A percentile compares a stretch with the other conserved stretches of the same genome.
Evolutionary conservation across 495 filamentous ascomycete species (phyloP).

Genomic region (Evernia prunastri): DNA sequence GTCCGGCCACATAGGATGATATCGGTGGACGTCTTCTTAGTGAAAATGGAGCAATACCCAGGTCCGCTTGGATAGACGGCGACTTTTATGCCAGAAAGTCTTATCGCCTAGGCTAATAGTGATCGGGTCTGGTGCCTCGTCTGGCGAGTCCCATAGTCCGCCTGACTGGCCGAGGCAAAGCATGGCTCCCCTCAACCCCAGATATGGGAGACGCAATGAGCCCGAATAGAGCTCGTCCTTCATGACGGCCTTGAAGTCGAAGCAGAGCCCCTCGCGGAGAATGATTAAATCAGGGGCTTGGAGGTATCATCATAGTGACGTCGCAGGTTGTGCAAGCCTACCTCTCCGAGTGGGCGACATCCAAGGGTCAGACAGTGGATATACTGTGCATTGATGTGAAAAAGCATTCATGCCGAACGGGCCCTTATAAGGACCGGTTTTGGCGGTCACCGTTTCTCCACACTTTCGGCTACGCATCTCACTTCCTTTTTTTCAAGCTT

Average conservation of each 20-base stretch:
- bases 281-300: background rate
- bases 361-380: too few relatives aligned
- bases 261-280: background rate
- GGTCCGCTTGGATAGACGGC: too few relatives aligned
- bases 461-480: too few relatives aligned
- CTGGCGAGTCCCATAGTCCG: background rate
- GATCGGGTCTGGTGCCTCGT: background rate
- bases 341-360: too few relatives aligned
- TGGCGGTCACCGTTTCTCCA: too few relatives aligned
- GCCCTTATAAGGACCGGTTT: too few relatives aligned
- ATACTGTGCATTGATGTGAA: too few relatives aligned
- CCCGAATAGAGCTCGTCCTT: background rate
- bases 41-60: too few relatives aligned
- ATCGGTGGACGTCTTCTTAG: background rate
- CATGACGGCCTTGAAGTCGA: background rate
- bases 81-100: background rate
- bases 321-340: background rate
- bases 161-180: background rate
- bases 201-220: background rate
- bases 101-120: background rate
- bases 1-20: background rate
- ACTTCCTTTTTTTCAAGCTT: too few relatives aligned
- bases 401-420: too few relatives aligned
- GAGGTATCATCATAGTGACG: background rate
- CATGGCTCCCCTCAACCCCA: background rate